These are phyloP conservation scores for Epichloe aotearoae DNA, from an alignment of 2,329 filamentous ascomycete genomes.

Conservation along the genomic window DNA sequence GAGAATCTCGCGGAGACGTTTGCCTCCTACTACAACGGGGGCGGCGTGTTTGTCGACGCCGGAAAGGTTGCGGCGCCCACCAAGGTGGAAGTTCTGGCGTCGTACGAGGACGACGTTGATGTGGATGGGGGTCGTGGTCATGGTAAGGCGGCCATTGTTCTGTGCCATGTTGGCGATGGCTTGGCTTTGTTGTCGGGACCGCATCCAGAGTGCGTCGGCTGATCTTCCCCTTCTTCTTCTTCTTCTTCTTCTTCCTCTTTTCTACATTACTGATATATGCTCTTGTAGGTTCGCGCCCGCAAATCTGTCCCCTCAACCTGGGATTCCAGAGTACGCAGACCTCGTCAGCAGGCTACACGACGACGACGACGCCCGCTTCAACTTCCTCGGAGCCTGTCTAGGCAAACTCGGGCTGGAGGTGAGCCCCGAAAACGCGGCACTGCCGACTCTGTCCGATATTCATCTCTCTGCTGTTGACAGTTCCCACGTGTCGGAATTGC, in stretches of 20 bases:
- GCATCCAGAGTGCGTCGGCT: conserved; percentile 63
- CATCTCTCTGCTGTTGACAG: conserved; percentile 64
- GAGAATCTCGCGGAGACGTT: conserved; percentile 48
- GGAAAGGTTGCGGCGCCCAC: conserved; percentile 45
- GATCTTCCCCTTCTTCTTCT: no score
- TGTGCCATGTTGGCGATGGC: conserved; percentile 71
- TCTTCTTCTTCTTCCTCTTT: neutral
- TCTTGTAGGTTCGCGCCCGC: conserved; percentile 59
- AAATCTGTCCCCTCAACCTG: conserved; percentile 58
- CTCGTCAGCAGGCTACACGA: conserved; percentile 54
- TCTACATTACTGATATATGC: conserved; percentile 4
- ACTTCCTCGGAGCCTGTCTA: conserved; percentile 70
- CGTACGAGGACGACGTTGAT: conserved; percentile 59
- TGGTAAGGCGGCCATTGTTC: conserved; percentile 66
- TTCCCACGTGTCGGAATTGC: conserved; percentile 51
- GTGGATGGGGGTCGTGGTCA: conserved; percentile 61
- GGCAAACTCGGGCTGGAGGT: conserved; percentile 71
- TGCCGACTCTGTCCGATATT: conserved; percentile 69
- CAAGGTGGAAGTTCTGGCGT: conserved; percentile 71
- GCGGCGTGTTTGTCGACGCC: conserved; percentile 81
- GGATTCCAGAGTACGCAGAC: conserved; percentile 54
- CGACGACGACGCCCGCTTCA: conserved; percentile 55
- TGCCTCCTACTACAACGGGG: conserved; percentile 82
- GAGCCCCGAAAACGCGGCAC: conserved; percentile 50
- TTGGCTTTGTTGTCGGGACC: conserved; percentile 70